Percentiles rank a stretch among this genome's conserved stretches.
These are phyloP conservation scores for Fagus crenata DNA, from an alignment of 306 rosid genomes.

Conservation along the genomic window DNA sequence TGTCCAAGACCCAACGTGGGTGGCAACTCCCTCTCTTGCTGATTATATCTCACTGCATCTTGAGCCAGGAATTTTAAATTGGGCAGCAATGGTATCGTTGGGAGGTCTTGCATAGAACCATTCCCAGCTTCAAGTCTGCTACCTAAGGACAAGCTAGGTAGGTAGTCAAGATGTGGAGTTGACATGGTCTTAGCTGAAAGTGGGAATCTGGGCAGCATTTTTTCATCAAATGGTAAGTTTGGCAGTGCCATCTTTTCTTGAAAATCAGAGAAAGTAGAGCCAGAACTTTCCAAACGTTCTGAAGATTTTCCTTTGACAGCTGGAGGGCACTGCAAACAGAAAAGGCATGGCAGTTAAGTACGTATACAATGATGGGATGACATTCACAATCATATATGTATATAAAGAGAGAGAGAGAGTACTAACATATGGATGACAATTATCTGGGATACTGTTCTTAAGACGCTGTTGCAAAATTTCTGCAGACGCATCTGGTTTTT, in stretches of 20 bases:
- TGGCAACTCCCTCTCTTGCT: constrained; percentile 65
- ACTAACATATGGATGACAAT: constrained; percentile 60
- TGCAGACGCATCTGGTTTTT: constrained; percentile 48
- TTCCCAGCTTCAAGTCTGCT: constrained; percentile 57
- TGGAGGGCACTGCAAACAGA: constrained; percentile 51
- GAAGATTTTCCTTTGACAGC: constrained; percentile 48
- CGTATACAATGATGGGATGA: constrained; percentile 2
- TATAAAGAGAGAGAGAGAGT: constrained; percentile 30
- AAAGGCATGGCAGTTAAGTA: constrained; percentile 24
- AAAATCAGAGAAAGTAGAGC: constrained; percentile 57
- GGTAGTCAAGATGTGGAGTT: constrained; percentile 64
- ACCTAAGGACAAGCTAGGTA: constrained; percentile 79
- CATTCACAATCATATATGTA: not conserved
- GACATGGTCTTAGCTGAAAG: constrained; percentile 57
- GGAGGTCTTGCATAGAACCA: constrained; percentile 67
- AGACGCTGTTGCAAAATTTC: constrained; percentile 53
- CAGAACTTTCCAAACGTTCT: constrained; percentile 47
- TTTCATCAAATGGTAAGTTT: constrained; percentile 81
- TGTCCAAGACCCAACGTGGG: constrained; percentile 81
- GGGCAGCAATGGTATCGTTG: constrained; percentile 71
- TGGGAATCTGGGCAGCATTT: constrained; percentile 73
- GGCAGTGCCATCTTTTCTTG: constrained; percentile 75
- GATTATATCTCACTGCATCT: constrained; percentile 70
- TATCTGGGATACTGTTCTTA: constrained; percentile 59
- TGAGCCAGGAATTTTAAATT: constrained; percentile 71